Base-by-base conservation (phyloP, 2,329 filamentous ascomycete species). In the Aspergillus awamori region DNA sequence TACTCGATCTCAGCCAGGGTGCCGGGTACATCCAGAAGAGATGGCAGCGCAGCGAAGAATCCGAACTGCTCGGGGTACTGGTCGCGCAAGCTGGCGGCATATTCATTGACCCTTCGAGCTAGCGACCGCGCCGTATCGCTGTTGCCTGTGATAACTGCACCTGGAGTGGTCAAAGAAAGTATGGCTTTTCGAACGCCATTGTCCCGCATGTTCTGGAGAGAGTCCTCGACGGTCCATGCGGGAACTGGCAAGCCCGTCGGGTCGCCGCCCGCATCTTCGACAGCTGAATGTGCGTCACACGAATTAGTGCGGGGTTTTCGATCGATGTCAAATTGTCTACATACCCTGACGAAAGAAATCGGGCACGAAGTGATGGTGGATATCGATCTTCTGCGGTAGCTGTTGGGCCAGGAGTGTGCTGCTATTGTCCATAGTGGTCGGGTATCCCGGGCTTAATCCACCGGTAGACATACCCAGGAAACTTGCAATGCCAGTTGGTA, bases 21-120 rank as follows among this genome's bases (percentile, higher is more conserved):
- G 2, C 13, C 53, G 1, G 53, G 22, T 3, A 58, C 62, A 41
- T 66, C 64, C 2, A 60, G 49, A 1, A 64, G 39, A 7, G 53
- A 60, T 1, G 67, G 65, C 1, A 69, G 17, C 1, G 61, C 15
- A 6, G 64, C 67, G 10, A 67, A 65, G 57, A 67, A 69, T 13
- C 67, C 64, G 24, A 60, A 61, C 22, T 36, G 45, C 1, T 24
- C 10, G 2, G 62, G 62, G 5, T 61, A 2, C 6, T 51, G 26
- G 28, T 64, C 56, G 3, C 62, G 55, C 7, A 63, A 26, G 2
- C 28, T n/a, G 1, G 63, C 60, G 1, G 60, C 61, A 20, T 61
- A 57, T 17, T 57, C 33, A 38, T 65, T 67, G 13, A 39, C 36
- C 11, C 59, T 26, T 20, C 63, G 53, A 3, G 65, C 60, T 1